These are phyloP conservation scores for Juncus inflexus DNA, from an alignment of 176 grass and related monocot genomes.

Conservation along the genomic window DNA sequence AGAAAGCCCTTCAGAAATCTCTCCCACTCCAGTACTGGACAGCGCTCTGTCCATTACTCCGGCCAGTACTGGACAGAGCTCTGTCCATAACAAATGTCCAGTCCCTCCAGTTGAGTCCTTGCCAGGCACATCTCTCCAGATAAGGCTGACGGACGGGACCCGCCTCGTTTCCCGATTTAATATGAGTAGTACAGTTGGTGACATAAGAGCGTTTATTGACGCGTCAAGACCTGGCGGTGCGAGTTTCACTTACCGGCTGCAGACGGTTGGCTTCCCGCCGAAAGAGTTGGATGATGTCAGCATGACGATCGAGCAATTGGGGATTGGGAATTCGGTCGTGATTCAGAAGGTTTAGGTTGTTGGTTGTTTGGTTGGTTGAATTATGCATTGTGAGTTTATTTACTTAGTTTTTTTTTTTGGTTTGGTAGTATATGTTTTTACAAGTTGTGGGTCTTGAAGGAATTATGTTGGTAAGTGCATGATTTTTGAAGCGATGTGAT, in stretches of 20 bases:
- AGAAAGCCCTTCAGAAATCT: neutral
- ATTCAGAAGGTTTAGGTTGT: conserved; percentile 60
- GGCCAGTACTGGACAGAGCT: conserved; percentile 1
- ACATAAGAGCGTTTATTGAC: conserved; percentile 68
- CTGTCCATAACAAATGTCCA: conserved; percentile 14
- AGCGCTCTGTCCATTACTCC: neutral
- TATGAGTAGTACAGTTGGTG: conserved; percentile 52
- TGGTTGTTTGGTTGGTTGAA: neutral
- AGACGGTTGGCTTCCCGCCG: conserved; percentile 67
- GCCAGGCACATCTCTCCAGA: conserved; percentile 84
- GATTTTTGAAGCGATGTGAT: too few species aligned
- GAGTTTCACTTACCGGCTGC: conserved; percentile 48
- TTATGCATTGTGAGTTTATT: neutral
- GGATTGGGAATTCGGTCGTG: conserved; percentile 77
- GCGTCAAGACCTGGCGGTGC: conserved; percentile 45
- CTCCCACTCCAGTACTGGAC: conserved; percentile 20
- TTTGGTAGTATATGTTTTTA: neutral
- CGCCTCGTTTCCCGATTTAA: conserved; percentile 78
- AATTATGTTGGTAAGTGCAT: too few species aligned
- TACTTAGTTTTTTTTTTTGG: too few species aligned
- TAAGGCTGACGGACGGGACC: conserved; percentile 80
- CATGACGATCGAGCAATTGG: conserved; percentile 84
- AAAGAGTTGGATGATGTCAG: conserved; percentile 53
- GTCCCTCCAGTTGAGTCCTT: conserved; percentile 54
- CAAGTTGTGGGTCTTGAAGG: neutral